Base-by-base conservation (phyloP, 306 rosid genomes). In the Styphnolobium japonicum region DNA sequence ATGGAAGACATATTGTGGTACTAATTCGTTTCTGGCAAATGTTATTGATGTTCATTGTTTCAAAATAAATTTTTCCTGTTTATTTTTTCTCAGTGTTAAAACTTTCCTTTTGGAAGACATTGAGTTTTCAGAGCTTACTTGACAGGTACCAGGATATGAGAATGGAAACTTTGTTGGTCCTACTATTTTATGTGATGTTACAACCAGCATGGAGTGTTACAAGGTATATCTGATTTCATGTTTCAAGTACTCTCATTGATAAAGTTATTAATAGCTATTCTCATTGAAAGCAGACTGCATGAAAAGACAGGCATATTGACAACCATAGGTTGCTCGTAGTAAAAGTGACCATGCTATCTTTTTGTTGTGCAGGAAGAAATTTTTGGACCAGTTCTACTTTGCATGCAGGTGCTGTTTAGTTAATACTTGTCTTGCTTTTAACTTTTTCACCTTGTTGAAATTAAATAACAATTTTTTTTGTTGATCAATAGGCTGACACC, bases 101-200 rank as follows among this genome's bases (percentile, higher is more conserved):
- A 71, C 53, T 21, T 75, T 58, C 46, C 10, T 67, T 23, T 66
- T 67, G 49, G 76, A 76, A 37, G 66, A 55, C 5, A 21, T 61
- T 76, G 63, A 81, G 4, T 42, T 71, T 66, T 68, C 25, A 62
- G 48, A 51, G 68, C 48, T 36, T 76, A 33, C 37, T 71, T 64
- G 76, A 19, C 80, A 91, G 96, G 89, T 91, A 58, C 87, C 83
- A 43, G 96, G 92, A 60, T 91, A 91, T 31, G 93, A 89, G 86
- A 87, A 63, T 21, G 96, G 96, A 45, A 89, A 89, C 48, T 89
- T 91, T 77, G 63, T 91, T 55, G 93, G 89, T 65, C 96, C 96
- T 36, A 91, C 93, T 6, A 87, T 89, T 78, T 79, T 91, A 84
- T 86, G 82, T 29, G 86, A 85, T 76, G 86, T 89, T 60, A 82